These are phyloP conservation scores for Brasilioporus rufonigricans DNA, from an alignment of 768 basidiomycete species.

Conservation along the genomic window DNA sequence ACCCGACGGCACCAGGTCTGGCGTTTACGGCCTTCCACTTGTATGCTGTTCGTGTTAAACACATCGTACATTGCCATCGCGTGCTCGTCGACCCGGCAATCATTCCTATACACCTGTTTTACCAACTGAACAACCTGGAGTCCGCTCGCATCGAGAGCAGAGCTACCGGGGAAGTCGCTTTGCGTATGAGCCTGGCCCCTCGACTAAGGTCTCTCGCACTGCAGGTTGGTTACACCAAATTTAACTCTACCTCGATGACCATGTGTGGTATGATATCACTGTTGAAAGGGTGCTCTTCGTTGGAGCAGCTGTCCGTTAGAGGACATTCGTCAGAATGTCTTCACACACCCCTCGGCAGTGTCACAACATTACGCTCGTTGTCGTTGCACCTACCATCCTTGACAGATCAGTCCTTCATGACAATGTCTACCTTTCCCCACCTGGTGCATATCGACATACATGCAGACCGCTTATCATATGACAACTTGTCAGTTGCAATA, in stretches of 20 bases:
- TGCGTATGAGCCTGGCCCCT: constrained; percentile 32
- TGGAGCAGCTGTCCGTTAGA: constrained; percentile 40
- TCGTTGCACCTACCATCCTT: constrained; percentile 43
- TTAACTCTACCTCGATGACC: constrained; percentile 26
- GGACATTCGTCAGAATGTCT: constrained; percentile 32
- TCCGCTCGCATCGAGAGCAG: constrained; percentile 19
- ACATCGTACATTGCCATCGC: constrained; percentile 21
- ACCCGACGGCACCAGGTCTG: neutral
- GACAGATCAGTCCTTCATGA: constrained; percentile 34
- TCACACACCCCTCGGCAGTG: constrained; percentile 31
- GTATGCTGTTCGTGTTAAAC: constrained; percentile 26
- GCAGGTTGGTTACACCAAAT: constrained; percentile 26
- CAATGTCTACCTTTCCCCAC: constrained; percentile 36
- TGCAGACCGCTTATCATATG: constrained; percentile 35
- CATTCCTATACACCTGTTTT: constrained; percentile 1
- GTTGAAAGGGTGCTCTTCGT: constrained; percentile 24
- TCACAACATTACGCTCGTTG: constrained; percentile 35
- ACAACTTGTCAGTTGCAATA: constrained; percentile 15
- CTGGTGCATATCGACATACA: constrained; percentile 45
- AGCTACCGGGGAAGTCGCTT: constrained; percentile 10
- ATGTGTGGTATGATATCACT: constrained; percentile 20
- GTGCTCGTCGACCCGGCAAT: constrained; percentile 6
- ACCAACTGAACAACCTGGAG: constrained; percentile 15
- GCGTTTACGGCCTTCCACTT: constrained; percentile 11
- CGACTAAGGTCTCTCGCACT: constrained; percentile 37